Evolutionary conservation across 495 filamentous ascomycete genomes (phyloP), one percentile per base, ranked within the genome.

Genomic region (Penicillium pancosmium): DNA sequence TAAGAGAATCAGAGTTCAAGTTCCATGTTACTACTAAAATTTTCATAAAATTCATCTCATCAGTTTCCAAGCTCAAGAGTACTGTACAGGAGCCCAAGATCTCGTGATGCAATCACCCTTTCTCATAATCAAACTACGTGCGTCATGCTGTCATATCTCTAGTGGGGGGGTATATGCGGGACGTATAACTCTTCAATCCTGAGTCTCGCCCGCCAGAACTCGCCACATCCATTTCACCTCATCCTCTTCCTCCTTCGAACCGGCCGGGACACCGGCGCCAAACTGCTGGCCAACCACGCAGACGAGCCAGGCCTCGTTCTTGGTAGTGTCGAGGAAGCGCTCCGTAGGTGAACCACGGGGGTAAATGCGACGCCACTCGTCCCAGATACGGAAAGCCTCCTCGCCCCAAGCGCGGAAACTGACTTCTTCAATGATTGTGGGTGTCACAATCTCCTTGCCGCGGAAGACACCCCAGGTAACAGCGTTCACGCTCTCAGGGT

Each of bases 381-480:
- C 81, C 90, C 93, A 98, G 66, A 97, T 96, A 15, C 86, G 88
- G 79, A 92, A 98, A 3, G 94, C 94, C 80, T 98, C 94, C 66
- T 98, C 95, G 56, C 85, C 84, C 94, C 94, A 98, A 25, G 93
- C 91, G 47, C 87, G 82, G 82, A 98, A 98, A 68, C 90, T 93
- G 54, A 96, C 91, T 61, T 94, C 88, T 72, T 98, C 94, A 61
- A 98, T 97, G 70, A 98, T 98, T 18, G 94, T 98, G 19, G 94
- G 94, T 15, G 94, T 96, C 64, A 95, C 84, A 62, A 98, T 98
- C 78, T 98, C 94, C 74, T 97, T 97, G 18, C 92, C 93, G 2
- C 89, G 88, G 73, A 98, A 98, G 12, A 89, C 88, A 35, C 94
- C 94, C 94, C 94, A 98, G 3, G 94, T 98, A 3, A 98, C 94